These are phyloP conservation scores for Pseudoperonospora humuli DNA, from an alignment of 352 stramenopile species.

Conservation along the genomic window DNA sequence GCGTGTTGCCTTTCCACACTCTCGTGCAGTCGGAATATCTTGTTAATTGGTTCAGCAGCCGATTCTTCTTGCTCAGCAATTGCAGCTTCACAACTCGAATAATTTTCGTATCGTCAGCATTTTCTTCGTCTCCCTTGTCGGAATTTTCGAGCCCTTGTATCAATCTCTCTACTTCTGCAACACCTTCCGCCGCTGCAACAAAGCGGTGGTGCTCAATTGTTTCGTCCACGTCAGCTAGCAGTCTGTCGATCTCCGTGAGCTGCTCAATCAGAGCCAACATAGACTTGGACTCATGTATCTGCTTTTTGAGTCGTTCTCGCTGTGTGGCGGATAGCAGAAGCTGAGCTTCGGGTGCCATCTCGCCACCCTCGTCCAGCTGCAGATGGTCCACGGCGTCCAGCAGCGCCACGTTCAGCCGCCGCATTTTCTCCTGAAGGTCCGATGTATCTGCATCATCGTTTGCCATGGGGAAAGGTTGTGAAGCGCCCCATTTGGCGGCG, in stretches of 20 bases:
- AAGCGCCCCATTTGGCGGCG: slow-evolving; percentile 39
- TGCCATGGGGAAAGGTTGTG: slow-evolving; percentile 6
- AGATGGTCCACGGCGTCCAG: slow-evolving; percentile 43
- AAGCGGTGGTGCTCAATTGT: slow-evolving; percentile 38
- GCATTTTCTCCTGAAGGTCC: slow-evolving; percentile 44
- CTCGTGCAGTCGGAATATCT: slow-evolving; percentile 36
- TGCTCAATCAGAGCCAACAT: slow-evolving; percentile 63
- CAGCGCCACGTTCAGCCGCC: slow-evolving; percentile 33
- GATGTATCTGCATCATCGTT: slow-evolving; percentile 16
- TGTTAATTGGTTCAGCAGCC: slow-evolving; percentile 38
- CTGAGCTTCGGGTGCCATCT: slow-evolving; percentile 29
- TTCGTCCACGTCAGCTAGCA: slow-evolving; percentile 39
- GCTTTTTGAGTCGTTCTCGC: slow-evolving; percentile 43
- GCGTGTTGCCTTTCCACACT: slow-evolving; percentile 30
- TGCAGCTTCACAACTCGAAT: slow-evolving; percentile 38
- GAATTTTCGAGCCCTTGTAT: slow-evolving; percentile 19
- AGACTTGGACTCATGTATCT: slow-evolving; percentile 53
- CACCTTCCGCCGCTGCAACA: slow-evolving; percentile 34
- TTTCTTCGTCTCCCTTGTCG: slow-evolving; percentile 3
- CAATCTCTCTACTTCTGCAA: slow-evolving; percentile 31
- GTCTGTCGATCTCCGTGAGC: slow-evolving; percentile 51
- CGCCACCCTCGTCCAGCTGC: slow-evolving; percentile 29
- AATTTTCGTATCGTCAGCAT: slow-evolving; percentile 22
- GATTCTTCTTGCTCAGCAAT: slow-evolving; percentile 46
- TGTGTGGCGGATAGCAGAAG: slow-evolving; percentile 51